Evolutionary conservation across 139 green algal species (phyloP).

Genomic region (Micromonas commoda): DNA sequence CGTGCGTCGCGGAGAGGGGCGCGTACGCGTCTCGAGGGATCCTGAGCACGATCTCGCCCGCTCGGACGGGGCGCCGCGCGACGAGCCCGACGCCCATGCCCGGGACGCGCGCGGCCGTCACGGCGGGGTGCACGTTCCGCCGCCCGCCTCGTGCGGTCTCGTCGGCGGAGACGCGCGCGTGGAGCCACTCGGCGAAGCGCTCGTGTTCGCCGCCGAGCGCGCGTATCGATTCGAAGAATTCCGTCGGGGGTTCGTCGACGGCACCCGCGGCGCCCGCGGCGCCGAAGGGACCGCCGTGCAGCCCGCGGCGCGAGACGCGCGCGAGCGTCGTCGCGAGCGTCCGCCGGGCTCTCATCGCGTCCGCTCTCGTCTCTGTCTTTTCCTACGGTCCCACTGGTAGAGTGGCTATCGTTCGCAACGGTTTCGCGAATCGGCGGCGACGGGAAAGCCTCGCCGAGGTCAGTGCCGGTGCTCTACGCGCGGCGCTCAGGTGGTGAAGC

Average conservation of each 20-base stretch:
- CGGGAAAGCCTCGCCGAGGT: not conserved
- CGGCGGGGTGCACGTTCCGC: not conserved
- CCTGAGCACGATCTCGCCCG: not conserved
- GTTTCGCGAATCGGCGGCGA: too few species aligned
- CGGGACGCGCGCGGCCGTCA: not conserved
- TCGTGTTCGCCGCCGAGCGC: not conserved
- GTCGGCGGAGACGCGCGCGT: too few species aligned
- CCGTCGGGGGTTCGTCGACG: not conserved
- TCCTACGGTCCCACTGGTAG: too few species aligned
- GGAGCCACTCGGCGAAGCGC: not conserved
- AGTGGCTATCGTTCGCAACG: too few species aligned
- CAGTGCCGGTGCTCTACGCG: not conserved
- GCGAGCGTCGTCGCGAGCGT: too few species aligned
- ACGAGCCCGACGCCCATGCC: not conserved
- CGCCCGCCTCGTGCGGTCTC: too few species aligned
- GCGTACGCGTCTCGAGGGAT: not conserved
- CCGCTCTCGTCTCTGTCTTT: too few species aligned
- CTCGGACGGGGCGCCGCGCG: not conserved
- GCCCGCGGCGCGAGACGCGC: too few species aligned
- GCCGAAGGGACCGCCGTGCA: too few species aligned
- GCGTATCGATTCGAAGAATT: not conserved
- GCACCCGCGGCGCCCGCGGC: too few species aligned
- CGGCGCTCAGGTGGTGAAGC: not conserved
- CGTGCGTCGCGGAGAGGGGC: not conserved
- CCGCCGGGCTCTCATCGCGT: too few species aligned